Evolutionary conservation across 306 rosid genomes (phyloP).

Genomic region (Clitoria ternatea): DNA sequence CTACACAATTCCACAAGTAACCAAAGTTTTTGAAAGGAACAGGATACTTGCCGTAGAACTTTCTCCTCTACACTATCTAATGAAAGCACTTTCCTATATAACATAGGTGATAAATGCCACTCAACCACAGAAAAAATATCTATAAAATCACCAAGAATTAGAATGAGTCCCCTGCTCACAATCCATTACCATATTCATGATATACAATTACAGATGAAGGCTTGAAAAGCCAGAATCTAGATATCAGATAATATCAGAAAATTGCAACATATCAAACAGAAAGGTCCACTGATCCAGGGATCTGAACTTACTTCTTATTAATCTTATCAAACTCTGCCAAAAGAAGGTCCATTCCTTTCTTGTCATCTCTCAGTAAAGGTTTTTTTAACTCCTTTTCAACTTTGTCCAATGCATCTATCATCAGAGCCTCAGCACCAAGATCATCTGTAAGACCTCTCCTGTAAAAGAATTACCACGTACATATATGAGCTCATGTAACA

Average conservation of each 20-base stretch:
- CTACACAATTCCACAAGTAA: slow-evolving; percentile 11
- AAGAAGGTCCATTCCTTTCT: slow-evolving; percentile 86
- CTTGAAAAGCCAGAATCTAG: slow-evolving; percentile 8
- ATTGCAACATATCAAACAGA: background rate
- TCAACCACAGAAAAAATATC: background rate
- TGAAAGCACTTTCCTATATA: background rate
- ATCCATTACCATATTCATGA: background rate
- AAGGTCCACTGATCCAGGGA: too few relatives aligned
- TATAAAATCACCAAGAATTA: background rate
- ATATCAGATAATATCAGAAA: background rate
- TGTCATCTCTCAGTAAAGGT: slow-evolving; percentile 84
- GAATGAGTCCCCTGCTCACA: background rate
- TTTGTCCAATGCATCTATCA: slow-evolving; percentile 87
- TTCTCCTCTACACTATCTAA: background rate
- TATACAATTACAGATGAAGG: background rate
- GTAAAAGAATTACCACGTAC: slow-evolving; percentile 4
- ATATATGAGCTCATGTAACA: background rate
- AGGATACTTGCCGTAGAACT: background rate
- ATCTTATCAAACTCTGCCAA: slow-evolving; percentile 82
- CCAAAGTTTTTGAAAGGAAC: background rate
- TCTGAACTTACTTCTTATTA: slow-evolving; percentile 58
- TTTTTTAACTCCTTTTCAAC: slow-evolving; percentile 77
- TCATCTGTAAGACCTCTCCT: slow-evolving; percentile 81
- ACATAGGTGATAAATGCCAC: background rate
- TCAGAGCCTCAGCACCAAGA: slow-evolving; percentile 82